Conservation (phyloP, 306 rosid species). For the Vicia sativa region DNA sequence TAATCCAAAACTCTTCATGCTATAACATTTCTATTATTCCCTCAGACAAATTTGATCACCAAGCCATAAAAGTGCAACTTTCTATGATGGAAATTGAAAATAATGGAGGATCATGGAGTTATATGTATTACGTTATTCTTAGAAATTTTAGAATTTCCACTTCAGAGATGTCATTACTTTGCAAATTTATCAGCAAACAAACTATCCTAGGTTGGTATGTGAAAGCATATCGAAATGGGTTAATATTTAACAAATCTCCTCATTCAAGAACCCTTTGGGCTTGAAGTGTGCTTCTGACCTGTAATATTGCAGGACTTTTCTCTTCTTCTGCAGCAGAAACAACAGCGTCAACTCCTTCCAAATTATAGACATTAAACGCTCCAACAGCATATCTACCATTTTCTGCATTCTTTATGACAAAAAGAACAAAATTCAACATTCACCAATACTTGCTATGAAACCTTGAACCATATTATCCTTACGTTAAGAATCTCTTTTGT, state of each 20-base stretch:
- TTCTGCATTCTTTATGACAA: constrained; percentile 66
- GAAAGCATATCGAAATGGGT: constrained; percentile 3
- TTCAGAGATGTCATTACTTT: not conserved
- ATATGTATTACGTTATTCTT: not conserved
- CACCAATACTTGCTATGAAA: constrained; percentile 25
- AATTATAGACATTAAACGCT: constrained; percentile 94
- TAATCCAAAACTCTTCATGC: constrained; percentile 7
- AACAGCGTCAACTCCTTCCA: constrained; percentile 96
- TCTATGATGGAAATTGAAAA: not conserved
- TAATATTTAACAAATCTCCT: not conserved
- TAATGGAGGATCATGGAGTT: not conserved
- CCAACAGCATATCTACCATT: constrained; percentile 93
- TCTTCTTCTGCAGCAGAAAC: constrained; percentile 92
- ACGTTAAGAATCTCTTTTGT: constrained; percentile 88
- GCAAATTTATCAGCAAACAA: not conserved
- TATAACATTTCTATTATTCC: constrained; percentile 19
- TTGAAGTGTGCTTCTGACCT: constrained; percentile 53
- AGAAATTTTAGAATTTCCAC: not conserved
- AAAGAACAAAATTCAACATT: constrained; percentile 30
- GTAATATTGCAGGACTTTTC: constrained; percentile 92
- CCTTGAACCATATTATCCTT: constrained; percentile 39
- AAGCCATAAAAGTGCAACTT: not conserved
- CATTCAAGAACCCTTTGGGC: not conserved
- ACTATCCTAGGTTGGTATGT: not conserved
- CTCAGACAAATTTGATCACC: constrained; percentile 10